A percentile compares a stretch with the other conserved stretches of the same genome.
Conservation (phyloP, 1,284 basidiomycete genomes). For the Schizophyllum amplum region DNA sequence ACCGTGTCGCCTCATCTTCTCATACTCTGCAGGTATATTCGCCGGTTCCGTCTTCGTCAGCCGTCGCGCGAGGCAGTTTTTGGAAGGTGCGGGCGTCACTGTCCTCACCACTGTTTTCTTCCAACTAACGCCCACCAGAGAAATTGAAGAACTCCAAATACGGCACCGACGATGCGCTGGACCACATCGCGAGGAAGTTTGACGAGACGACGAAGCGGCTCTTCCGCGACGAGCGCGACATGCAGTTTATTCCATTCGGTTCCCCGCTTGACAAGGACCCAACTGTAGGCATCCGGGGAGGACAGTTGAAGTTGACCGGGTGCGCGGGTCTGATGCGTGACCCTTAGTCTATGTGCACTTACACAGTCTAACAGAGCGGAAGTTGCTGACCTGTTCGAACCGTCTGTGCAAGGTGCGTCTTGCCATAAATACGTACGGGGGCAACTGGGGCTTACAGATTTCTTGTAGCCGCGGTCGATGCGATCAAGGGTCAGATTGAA, state of each 20-base stretch:
- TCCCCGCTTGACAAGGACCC: slow-evolving; percentile 67
- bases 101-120: background rate
- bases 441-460: background rate
- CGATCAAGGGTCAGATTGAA: slow-evolving; percentile 65
- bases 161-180: slow-evolving; percentile 56
- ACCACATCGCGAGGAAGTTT: slow-evolving; percentile 66
- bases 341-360: slow-evolving; percentile 5
- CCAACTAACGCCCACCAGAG: too few species aligned
- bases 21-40: slow-evolving; percentile 46
- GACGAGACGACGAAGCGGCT: slow-evolving; percentile 75
- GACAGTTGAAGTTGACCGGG: slow-evolving; percentile 66
- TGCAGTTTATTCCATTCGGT: slow-evolving; percentile 69
- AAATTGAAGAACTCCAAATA: slow-evolving; percentile 66
- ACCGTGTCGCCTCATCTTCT: background rate
- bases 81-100: slow-evolving; percentile 41
- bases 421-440: background rate
- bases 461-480: slow-evolving; percentile 44
- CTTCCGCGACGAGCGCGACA: slow-evolving; percentile 57
- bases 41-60: slow-evolving; percentile 78
- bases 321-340: slow-evolving; percentile 23
- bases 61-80: slow-evolving; percentile 56
- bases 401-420: slow-evolving; percentile 50
- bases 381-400: slow-evolving; percentile 68
- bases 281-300: slow-evolving; percentile 58
- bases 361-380: slow-evolving; percentile 30